Percentiles rank a stretch among this genome's conserved stretches.
Evolutionary conservation across 345 rosid species (phyloP).

Genomic region (Balakata baccata): DNA sequence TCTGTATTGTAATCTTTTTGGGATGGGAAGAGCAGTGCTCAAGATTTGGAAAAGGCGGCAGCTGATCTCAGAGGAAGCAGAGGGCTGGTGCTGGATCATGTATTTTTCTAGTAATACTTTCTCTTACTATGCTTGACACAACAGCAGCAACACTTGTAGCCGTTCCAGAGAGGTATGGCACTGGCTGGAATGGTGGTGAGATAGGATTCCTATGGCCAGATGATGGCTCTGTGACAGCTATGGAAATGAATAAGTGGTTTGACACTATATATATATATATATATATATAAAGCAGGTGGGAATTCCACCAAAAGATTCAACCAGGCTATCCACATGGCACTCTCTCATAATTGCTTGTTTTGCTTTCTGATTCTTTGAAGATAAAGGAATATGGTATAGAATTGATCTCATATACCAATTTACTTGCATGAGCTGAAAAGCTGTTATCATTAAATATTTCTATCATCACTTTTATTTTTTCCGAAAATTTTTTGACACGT

Average conservation of each 20-base stretch:
- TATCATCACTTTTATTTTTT: too few species aligned
- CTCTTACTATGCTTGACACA: slow-evolving; percentile 78
- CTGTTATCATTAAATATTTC: too few species aligned
- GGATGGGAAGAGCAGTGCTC: slow-evolving; percentile 92
- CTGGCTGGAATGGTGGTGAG: slow-evolving; percentile 71
- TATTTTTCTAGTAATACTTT: slow-evolving; percentile 95
- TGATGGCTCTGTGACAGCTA: slow-evolving; percentile 92
- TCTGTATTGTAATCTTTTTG: slow-evolving; percentile 96
- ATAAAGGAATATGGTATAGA: too few species aligned
- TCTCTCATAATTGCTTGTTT: too few species aligned
- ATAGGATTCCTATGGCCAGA: slow-evolving; percentile 93
- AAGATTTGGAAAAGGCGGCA: slow-evolving; percentile 78
- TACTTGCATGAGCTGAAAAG: too few species aligned
- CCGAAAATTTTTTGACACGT: too few species aligned
- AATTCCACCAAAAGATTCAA: too few species aligned
- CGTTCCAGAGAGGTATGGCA: slow-evolving; percentile 73
- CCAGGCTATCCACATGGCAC: too few species aligned
- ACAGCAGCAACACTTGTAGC: slow-evolving; percentile 93
- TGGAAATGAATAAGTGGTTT: slow-evolving; percentile 99
- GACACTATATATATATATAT: slow-evolving; percentile 70
- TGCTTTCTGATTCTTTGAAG: too few species aligned
- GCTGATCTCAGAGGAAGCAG: slow-evolving; percentile 94
- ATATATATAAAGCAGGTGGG: too few species aligned
- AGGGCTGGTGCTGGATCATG: slow-evolving; percentile 78
- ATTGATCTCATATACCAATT: too few species aligned